Conservation (phyloP, 768 basidiomycete species). For the Hericium alpestre region DNA sequence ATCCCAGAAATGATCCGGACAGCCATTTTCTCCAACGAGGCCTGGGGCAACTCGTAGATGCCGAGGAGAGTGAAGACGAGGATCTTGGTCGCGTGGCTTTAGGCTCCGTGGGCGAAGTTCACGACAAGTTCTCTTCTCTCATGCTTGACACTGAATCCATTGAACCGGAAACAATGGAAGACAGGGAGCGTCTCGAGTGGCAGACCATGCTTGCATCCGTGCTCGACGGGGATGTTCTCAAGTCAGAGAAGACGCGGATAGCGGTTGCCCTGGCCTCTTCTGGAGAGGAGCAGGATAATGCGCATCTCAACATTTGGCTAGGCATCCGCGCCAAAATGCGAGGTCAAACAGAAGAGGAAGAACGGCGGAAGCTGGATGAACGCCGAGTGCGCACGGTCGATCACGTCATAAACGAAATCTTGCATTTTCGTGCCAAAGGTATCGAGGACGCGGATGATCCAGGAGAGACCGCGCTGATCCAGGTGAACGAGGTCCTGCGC, state of each 20-base stretch:
- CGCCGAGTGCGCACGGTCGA: conserved; percentile 74
- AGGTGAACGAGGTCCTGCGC: conserved; percentile 56
- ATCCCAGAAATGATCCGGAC: conserved; percentile 73
- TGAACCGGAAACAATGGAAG: conserved; percentile 59
- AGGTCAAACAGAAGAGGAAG: conserved; percentile 71
- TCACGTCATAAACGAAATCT: conserved; percentile 73
- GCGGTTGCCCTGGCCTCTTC: conserved; percentile 65
- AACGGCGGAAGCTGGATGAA: conserved; percentile 73
- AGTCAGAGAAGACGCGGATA: conserved; percentile 89
- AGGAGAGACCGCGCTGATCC: conserved; percentile 38
- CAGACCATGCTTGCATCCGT: conserved; percentile 92
- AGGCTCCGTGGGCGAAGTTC: conserved; percentile 31
- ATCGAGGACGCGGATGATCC: conserved; percentile 27
- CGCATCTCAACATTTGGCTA: conserved; percentile 73
- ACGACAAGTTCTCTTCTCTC: conserved; percentile 42
- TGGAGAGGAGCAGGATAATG: conserved; percentile 57
- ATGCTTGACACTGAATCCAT: conserved; percentile 53
- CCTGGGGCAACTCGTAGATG: conserved; percentile 55
- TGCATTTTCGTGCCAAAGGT: conserved; percentile 56
- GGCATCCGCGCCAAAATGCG: conserved; percentile 82
- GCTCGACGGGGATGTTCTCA: conserved; percentile 86
- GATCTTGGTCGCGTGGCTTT: conserved; percentile 37
- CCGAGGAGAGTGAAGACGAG: conserved; percentile 71
- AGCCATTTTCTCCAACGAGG: conserved; percentile 72
- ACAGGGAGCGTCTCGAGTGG: conserved; percentile 86